Percentiles rank a stretch among this genome's conserved stretches.
Evolutionary conservation across 2,329 filamentous ascomycete genomes (phyloP).

Genomic region (Aspergillus puulaauensis): DNA sequence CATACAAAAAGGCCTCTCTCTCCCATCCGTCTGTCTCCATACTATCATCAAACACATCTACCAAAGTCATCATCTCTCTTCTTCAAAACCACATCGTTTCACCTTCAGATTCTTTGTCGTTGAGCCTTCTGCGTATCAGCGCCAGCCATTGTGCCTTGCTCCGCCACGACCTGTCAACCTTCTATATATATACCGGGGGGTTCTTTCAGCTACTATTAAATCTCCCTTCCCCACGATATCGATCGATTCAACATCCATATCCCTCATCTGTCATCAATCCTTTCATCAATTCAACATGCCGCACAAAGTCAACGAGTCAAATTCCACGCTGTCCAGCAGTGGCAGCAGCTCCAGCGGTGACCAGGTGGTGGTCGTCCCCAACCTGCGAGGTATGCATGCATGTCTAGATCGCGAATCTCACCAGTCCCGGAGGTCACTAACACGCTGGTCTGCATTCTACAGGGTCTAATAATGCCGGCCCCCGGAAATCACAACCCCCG

Average conservation of each 20-base stretch:
- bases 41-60: conserved; percentile 2
- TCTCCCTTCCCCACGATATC: background rate
- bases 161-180: conserved; percentile 19
- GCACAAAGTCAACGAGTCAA: conserved; percentile 37
- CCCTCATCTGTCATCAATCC: background rate
- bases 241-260: background rate
- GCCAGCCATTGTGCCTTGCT: conserved; percentile 16
- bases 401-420: background rate
- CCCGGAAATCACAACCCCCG: conserved; percentile 30
- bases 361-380: conserved; percentile 28
- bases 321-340: conserved; percentile 34
- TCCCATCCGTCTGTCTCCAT: background rate
- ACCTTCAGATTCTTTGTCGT: background rate
- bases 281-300: conserved; percentile 26
- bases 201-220: background rate
- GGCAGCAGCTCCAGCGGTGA: conserved; percentile 27
- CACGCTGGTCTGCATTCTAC: conserved; percentile 15
- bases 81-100: background rate
- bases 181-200: conserved; percentile 12
- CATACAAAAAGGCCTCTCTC: conserved; percentile 18
- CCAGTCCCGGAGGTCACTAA: conserved; percentile 8
- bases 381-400: conserved; percentile 31
- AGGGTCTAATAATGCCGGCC: conserved; percentile 34
- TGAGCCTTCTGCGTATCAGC: conserved; percentile 8
- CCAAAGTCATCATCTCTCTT: background rate